phyloP scores from a whole-genome alignment of 805 yeast species.

The Maudiozyma bulderi region DNA sequence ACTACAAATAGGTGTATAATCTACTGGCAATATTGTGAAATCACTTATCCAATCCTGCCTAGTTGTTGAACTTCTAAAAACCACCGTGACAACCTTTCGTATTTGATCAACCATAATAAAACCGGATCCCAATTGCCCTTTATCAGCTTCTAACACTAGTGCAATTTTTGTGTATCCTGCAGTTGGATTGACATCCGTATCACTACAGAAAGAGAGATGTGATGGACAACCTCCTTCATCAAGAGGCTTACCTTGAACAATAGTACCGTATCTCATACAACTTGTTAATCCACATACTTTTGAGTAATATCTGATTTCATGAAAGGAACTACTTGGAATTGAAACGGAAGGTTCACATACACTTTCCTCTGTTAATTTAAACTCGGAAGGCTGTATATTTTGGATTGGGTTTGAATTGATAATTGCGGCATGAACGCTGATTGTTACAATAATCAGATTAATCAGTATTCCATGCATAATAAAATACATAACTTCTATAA shows the following conservation, averaged over 20 bases:
- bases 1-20: conserved; percentile 38
- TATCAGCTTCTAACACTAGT: conserved; percentile 33
- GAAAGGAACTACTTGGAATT: conserved; percentile 11
- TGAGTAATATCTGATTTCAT: conserved; percentile 26
- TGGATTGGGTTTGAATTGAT: no score
- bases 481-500: no score
- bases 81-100: conserved; percentile 36
- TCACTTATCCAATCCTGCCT: conserved; percentile 55
- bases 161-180: conserved; percentile 29
- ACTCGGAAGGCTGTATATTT: background rate
- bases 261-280: conserved; percentile 23
- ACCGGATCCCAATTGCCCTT: conserved; percentile 45
- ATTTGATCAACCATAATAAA: conserved; percentile 41
- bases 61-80: conserved; percentile 57
- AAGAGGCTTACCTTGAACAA: conserved; percentile 20
- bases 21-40: conserved; percentile 38
- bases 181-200: conserved; percentile 19
- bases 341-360: conserved; percentile 5
- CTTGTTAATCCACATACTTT: conserved; percentile 29
- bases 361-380: background rate
- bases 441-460: no score
- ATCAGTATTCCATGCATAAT: no score
- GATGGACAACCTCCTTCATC: conserved; percentile 28
- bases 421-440: no score
- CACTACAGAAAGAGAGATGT: conserved; percentile 24